Conservation (phyloP, 2,329 filamentous ascomycete genomes). For the Neonectria sp. region DNA sequence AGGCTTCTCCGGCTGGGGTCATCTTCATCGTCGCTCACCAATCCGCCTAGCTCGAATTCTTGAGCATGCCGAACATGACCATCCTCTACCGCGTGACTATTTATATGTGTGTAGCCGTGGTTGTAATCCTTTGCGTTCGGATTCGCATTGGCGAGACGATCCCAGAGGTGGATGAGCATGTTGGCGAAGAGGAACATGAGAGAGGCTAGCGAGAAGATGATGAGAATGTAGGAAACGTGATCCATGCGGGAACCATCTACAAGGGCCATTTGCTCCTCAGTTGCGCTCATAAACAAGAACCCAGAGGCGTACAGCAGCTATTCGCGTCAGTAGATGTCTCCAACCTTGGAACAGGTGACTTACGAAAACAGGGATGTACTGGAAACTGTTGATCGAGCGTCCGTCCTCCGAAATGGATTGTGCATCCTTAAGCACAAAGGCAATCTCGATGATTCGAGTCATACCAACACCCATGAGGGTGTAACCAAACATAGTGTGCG, state of each 20-base stretch:
- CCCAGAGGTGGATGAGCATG: constrained; percentile 88
- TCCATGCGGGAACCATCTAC: constrained; percentile 82
- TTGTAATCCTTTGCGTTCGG: constrained; percentile 54
- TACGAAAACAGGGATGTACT: constrained; percentile 69
- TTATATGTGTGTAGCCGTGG: constrained; percentile 54
- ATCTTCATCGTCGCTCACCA: constrained; percentile 92
- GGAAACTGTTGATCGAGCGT: constrained; percentile 75
- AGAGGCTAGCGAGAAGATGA: constrained; percentile 92
- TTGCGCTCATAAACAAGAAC: constrained; percentile 98
- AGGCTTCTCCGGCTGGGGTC: constrained; percentile 62
- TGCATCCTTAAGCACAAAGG: constrained; percentile 86
- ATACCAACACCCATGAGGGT: constrained; percentile 93
- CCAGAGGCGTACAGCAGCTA: constrained; percentile 92
- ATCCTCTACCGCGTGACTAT: constrained; percentile 60
- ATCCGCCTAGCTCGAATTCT: constrained; percentile 92
- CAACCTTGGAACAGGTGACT: constrained; percentile 53
- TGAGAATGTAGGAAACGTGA: constrained; percentile 92
- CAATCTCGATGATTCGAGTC: constrained; percentile 90
- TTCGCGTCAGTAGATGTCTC: constrained; percentile 26
- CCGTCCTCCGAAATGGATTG: constrained; percentile 76
- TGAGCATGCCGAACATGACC: constrained; percentile 83
- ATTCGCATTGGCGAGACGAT: constrained; percentile 66
- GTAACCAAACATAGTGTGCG: constrained; percentile 93
- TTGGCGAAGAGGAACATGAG: constrained; percentile 92
- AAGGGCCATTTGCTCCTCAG: constrained; percentile 93